Conservation (phyloP, 306 rosid genomes). For the Lupinus albus region DNA sequence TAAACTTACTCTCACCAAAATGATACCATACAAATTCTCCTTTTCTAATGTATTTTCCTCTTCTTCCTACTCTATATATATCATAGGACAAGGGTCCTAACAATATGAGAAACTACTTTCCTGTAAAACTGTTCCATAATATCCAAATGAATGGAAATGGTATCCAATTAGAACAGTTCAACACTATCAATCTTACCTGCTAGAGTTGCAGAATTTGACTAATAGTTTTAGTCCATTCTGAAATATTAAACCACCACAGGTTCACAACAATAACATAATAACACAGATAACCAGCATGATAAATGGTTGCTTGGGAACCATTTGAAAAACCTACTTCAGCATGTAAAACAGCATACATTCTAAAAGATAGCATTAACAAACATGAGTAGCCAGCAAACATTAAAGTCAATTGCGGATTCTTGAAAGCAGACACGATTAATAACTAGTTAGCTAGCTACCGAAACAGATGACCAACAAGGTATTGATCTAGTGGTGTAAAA, state of each 20-base stretch:
- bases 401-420: background rate
- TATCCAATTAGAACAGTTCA: background rate
- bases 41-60: background rate
- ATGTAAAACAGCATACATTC: background rate
- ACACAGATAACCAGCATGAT: conserved; percentile 1
- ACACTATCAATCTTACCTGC: conserved; percentile 3
- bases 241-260: conserved; percentile 7
- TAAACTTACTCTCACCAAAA: background rate
- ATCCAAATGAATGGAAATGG: background rate
- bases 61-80: no score
- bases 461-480: no score
- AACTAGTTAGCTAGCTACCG: background rate
- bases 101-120: background rate
- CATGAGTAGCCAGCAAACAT: background rate
- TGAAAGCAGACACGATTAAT: background rate
- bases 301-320: background rate
- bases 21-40: background rate
- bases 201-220: background rate
- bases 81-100: background rate
- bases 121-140: background rate
- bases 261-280: background rate
- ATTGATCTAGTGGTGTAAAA: no score
- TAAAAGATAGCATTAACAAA: conserved; percentile 4
- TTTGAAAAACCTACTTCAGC: background rate
- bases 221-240: background rate